These are phyloP conservation scores for Leccinum fibrillosum DNA, from an alignment of 768 basidiomycete species.

Conservation along the genomic window DNA sequence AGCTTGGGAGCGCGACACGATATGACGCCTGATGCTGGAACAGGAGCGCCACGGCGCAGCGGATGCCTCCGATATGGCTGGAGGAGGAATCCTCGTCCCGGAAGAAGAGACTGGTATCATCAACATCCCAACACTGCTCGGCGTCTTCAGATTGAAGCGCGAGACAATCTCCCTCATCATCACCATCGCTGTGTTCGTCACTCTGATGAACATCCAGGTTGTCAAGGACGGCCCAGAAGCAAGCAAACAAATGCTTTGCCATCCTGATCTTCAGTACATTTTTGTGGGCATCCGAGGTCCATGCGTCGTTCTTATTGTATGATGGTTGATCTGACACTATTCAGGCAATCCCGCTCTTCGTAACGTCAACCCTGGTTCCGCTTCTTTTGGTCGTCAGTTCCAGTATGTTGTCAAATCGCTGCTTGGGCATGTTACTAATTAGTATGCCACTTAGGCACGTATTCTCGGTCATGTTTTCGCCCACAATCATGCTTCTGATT, in stretches of 20 bases:
- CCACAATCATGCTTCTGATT: too few species aligned
- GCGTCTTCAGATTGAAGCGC: constrained; percentile 24
- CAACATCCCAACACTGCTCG: constrained; percentile 60
- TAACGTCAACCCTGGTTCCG: too few species aligned
- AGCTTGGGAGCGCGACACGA: constrained; percentile 96
- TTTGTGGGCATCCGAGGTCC: constrained; percentile 93
- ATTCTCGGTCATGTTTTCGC: too few species aligned
- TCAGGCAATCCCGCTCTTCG: too few species aligned
- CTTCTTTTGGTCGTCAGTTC: too few species aligned
- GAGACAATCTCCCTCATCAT: constrained; percentile 56
- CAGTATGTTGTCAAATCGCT: too few species aligned
- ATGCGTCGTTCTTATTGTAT: too few species aligned
- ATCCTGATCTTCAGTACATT: constrained; percentile 88
- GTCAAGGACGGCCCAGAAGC: constrained; percentile 62
- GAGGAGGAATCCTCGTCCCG: constrained; percentile 44
- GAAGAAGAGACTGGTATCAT: constrained; percentile 37
- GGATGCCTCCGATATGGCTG: constrained; percentile 32
- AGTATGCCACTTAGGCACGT: too few species aligned
- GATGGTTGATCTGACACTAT: too few species aligned
- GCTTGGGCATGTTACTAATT: too few species aligned
- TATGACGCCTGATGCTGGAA: constrained; percentile 95
- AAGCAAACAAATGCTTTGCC: constrained; percentile 77
- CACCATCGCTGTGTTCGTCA: constrained; percentile 52
- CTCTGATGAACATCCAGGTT: constrained; percentile 55
- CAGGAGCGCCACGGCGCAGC: constrained; percentile 62